Conservation (phyloP, 805 yeast species). For the Candida orba region DNA sequence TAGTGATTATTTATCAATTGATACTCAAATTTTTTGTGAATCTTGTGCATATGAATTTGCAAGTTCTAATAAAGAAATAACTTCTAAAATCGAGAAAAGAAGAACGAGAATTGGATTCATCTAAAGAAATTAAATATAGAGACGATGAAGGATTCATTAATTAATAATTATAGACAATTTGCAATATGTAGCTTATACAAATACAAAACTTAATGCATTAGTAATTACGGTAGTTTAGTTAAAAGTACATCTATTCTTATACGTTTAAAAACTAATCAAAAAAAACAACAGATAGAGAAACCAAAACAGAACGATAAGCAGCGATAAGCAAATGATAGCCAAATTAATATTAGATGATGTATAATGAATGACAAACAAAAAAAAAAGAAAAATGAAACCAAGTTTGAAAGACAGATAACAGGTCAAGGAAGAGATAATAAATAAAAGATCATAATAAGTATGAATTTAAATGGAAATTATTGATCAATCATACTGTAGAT, state of each 20-base stretch:
- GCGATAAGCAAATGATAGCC: neutral
- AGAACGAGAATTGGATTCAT: constrained; percentile 21
- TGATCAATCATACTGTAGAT: neutral
- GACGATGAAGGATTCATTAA: too few relatives aligned
- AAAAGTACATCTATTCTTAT: neutral
- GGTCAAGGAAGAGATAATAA: neutral
- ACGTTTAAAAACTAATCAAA: neutral
- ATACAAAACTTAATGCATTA: too few relatives aligned
- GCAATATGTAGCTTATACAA: neutral
- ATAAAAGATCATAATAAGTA: neutral
- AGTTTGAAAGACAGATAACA: neutral
- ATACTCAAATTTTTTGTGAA: constrained; percentile 47
- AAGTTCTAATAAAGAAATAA: neutral
- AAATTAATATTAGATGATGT: too few relatives aligned
- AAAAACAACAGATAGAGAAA: neutral
- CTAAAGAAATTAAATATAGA: neutral
- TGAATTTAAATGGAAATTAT: too few relatives aligned
- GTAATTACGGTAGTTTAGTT: too few relatives aligned
- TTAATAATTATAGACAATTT: neutral
- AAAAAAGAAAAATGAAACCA: neutral
- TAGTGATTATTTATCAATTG: constrained; percentile 48
- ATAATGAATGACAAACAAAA: too few relatives aligned
- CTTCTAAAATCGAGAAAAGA: constrained; percentile 20
- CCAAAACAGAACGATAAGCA: neutral
- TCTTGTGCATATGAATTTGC: constrained; percentile 14